phyloP scores from a whole-genome alignment of 169 alveolate species.

The Theileria luwenshuni region DNA sequence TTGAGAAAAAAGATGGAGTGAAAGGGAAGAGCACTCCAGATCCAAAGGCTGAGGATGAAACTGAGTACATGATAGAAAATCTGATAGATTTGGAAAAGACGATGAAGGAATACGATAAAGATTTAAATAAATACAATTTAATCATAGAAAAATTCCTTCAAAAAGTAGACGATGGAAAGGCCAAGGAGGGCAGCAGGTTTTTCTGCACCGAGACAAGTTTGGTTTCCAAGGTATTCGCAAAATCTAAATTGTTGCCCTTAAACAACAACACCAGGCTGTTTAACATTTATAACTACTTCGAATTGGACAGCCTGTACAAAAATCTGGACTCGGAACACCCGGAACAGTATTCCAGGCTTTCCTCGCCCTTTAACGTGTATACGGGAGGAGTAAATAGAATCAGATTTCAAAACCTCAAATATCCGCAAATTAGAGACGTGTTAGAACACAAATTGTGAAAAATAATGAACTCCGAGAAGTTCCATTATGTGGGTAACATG shows the following conservation, averaged over 20 bases:
- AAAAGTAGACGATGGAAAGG: not conserved
- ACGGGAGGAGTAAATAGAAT: slow-evolving; percentile 23
- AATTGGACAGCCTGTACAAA: slow-evolving; percentile 12
- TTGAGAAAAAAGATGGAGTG: not conserved
- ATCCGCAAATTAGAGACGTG: slow-evolving; percentile 15
- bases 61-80: not conserved
- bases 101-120: not conserved
- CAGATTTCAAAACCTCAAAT: slow-evolving; percentile 36
- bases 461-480: not conserved
- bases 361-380: slow-evolving; percentile 38
- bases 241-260: not conserved
- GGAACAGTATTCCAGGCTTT: slow-evolving; percentile 20
- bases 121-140: not conserved
- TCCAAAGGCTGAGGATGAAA: not conserved
- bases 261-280: not conserved
- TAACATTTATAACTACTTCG: slow-evolving; percentile 8
- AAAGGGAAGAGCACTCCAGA: not conserved
- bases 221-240: slow-evolving; percentile 2
- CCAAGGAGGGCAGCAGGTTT: not conserved
- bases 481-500: slow-evolving; percentile 18
- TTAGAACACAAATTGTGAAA: slow-evolving; percentile 1
- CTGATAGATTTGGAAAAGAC: not conserved
- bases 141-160: not conserved
- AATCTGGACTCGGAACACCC: not conserved
- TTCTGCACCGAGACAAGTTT: slow-evolving; percentile 14